Percentiles rank a stretch among this genome's conserved stretches.
Conservation (phyloP, 169 alveolate species). For the Plasmodium knowlesi region DNA sequence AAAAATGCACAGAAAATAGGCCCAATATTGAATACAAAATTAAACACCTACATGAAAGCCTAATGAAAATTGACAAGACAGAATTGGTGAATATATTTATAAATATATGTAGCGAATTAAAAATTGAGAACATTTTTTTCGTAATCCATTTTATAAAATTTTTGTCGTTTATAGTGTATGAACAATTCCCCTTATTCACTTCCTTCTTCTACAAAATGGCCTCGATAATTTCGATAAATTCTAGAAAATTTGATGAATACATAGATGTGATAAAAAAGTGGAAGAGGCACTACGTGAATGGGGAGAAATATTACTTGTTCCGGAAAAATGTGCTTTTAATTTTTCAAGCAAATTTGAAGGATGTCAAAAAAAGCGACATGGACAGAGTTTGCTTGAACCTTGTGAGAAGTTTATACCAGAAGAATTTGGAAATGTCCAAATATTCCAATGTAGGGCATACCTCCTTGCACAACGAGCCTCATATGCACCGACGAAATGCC, state of each 20-base stretch:
- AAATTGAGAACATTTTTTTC: conserved; percentile 46
- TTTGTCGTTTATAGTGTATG: conserved; percentile 61
- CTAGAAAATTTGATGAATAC: conserved; percentile 41
- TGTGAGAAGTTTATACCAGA: conserved; percentile 19
- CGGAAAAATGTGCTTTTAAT: conserved; percentile 41
- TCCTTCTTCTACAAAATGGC: conserved; percentile 48
- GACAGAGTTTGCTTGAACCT: conserved; percentile 33
- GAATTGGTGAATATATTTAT: conserved; percentile 51
- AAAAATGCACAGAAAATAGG: not conserved
- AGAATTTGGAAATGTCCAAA: conserved; percentile 20
- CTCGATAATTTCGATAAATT: conserved; percentile 8
- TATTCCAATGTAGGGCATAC: conserved; percentile 24
- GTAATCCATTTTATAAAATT: conserved; percentile 54
- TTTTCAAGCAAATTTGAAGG: conserved; percentile 51
- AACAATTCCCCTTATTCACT: conserved; percentile 62
- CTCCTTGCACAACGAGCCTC: not conserved
- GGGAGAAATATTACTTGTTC: conserved; percentile 26
- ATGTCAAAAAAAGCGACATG: conserved; percentile 7
- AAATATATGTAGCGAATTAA: conserved; percentile 53
- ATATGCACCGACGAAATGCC: not conserved
- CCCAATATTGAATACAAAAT: not conserved
- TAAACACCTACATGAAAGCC: not conserved
- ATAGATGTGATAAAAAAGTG: conserved; percentile 35
- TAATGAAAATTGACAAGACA: conserved; percentile 49
- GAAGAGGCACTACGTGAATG: conserved; percentile 34